Conservation (phyloP, 2,329 filamentous ascomycete species). For the Ophiocordyceps sinensis region DNA sequence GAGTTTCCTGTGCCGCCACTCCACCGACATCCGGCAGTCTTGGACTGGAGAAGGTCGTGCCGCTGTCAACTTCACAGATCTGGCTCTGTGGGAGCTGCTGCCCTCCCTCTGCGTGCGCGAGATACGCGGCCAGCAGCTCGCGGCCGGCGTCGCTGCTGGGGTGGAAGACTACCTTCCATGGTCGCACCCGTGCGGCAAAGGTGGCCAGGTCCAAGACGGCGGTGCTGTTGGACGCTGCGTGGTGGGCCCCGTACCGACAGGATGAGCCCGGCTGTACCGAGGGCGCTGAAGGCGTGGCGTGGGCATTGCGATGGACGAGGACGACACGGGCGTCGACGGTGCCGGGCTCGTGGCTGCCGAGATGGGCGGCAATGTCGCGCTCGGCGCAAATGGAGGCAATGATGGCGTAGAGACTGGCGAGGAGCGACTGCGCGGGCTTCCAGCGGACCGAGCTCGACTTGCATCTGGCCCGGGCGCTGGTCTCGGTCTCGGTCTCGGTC, state of each 20-base stretch:
- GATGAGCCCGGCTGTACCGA: slow-evolving; percentile 6
- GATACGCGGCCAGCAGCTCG: slow-evolving; percentile 35
- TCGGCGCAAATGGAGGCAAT: slow-evolving; percentile 57
- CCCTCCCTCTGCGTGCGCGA: slow-evolving; percentile 29
- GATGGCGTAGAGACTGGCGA: slow-evolving; percentile 67
- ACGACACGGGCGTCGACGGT: slow-evolving; percentile 66
- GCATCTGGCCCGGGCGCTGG: too few relatives aligned
- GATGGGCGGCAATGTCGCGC: slow-evolving; percentile 44
- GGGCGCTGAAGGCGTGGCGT: slow-evolving; percentile 9
- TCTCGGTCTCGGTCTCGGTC: slow-evolving; percentile 22
- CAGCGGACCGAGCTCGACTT: slow-evolving; percentile 36
- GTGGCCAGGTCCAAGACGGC: slow-evolving; percentile 35
- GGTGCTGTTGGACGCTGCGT: slow-evolving; percentile 27
- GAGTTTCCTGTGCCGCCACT: not conserved
- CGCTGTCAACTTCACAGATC: slow-evolving; percentile 35
- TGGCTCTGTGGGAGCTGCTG: slow-evolving; percentile 35
- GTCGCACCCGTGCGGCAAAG: slow-evolving; percentile 37
- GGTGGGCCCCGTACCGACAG: slow-evolving; percentile 17
- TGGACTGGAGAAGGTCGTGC: slow-evolving; percentile 25
- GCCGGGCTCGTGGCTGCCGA: slow-evolving; percentile 36
- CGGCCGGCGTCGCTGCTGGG: slow-evolving; percentile 51
- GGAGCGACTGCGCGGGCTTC: slow-evolving; percentile 52
- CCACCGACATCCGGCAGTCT: too few relatives aligned
- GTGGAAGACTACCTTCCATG: slow-evolving; percentile 53
- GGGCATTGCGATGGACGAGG: slow-evolving; percentile 47